These are phyloP conservation scores for Evernia prunastri DNA, from an alignment of 495 filamentous ascomycete species.

Conservation along the genomic window DNA sequence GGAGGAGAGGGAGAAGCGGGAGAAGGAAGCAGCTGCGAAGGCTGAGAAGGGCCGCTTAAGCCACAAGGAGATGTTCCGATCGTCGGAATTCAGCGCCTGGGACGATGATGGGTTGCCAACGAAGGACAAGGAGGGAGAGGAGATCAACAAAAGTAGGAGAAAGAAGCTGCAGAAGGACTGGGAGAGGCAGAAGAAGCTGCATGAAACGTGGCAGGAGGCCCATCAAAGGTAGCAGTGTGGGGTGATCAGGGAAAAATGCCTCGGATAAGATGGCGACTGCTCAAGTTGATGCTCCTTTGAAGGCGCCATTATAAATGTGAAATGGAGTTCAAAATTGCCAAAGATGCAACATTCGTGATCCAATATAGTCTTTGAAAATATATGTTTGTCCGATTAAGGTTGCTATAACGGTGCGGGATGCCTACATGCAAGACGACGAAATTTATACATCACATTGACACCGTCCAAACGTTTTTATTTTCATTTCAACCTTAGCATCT, in stretches of 20 bases:
- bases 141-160: slow-evolving; percentile 67
- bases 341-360: not conserved
- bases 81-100: slow-evolving; percentile 72
- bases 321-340: not conserved
- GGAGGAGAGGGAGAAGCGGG: slow-evolving; percentile 50
- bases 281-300: not conserved
- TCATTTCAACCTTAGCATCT: not conserved
- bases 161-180: slow-evolving; percentile 92
- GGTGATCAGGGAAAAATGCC: not conserved
- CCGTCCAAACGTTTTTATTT: too few species aligned
- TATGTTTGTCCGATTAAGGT: too few species aligned
- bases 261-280: not conserved
- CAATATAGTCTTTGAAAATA: not conserved
- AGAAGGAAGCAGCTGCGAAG: slow-evolving; percentile 50
- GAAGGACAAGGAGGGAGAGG: slow-evolving; percentile 65
- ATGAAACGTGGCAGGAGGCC: slow-evolving; percentile 49
- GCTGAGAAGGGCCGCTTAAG: slow-evolving; percentile 67
- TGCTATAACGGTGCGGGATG: not conserved
- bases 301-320: not conserved
- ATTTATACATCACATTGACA: not conserved
- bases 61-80: slow-evolving; percentile 64
- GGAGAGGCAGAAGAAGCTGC: slow-evolving; percentile 84
- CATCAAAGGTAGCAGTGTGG: not conserved
- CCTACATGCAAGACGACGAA: not conserved
- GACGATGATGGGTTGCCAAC: slow-evolving; percentile 81